Evolutionary conservation across 805 yeast species (phyloP).

Genomic region (Candida michaelii): DNA sequence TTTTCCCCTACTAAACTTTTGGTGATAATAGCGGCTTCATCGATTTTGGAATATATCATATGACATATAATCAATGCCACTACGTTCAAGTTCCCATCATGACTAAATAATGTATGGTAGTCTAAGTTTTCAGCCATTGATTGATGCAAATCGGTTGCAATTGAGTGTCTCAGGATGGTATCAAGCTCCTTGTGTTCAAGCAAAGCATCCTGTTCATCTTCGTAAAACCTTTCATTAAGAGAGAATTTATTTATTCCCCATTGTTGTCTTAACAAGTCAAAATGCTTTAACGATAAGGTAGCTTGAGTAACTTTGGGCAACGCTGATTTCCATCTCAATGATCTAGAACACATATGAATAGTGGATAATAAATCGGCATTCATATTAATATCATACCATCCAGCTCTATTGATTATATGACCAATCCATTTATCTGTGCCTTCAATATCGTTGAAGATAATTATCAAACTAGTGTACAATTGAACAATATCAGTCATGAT

Average conservation of each 20-base stretch:
- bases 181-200: not conserved
- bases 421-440: slow-evolving; percentile 29
- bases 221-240: slow-evolving; percentile 26
- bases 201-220: slow-evolving; percentile 1
- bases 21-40: slow-evolving; percentile 27
- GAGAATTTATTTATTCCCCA: slow-evolving; percentile 28
- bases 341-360: slow-evolving; percentile 30
- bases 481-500: slow-evolving; percentile 26
- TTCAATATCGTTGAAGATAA: slow-evolving; percentile 25
- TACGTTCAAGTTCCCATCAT: slow-evolving; percentile 30
- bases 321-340: slow-evolving; percentile 23
- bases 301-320: slow-evolving; percentile 34
- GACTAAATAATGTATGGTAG: slow-evolving; percentile 25
- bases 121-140: slow-evolving; percentile 23
- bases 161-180: not conserved
- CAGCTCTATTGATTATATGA: slow-evolving; percentile 25
- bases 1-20: slow-evolving; percentile 37
- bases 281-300: slow-evolving; percentile 29
- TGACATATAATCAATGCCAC: slow-evolving; percentile 30
- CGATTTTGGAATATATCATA: slow-evolving; percentile 29
- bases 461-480: slow-evolving; percentile 24
- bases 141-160: slow-evolving; percentile 9
- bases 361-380: slow-evolving; percentile 29
- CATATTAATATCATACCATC: slow-evolving; percentile 29
- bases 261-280: slow-evolving; percentile 24